These are phyloP conservation scores for Salix exigua DNA, from an alignment of 345 rosid species.

Conservation along the genomic window DNA sequence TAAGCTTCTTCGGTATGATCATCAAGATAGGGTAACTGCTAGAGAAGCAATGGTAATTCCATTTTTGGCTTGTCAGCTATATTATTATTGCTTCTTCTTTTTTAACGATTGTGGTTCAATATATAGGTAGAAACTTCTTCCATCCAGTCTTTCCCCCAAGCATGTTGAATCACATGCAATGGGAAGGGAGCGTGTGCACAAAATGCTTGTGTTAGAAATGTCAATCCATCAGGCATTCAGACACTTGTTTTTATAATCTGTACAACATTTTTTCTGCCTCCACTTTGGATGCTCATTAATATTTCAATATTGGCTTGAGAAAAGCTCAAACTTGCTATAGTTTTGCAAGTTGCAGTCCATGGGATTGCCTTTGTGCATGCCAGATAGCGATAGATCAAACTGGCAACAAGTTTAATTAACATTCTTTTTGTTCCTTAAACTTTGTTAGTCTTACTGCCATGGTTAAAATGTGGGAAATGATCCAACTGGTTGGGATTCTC, in stretches of 20 bases:
- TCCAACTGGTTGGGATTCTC: neutral
- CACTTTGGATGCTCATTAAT: neutral
- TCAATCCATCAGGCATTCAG: neutral
- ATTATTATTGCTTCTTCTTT: neutral
- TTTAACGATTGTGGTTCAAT: neutral
- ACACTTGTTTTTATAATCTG: neutral
- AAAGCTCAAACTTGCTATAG: neutral
- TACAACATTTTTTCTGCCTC: neutral
- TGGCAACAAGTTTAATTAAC: neutral
- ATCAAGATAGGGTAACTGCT: constrained; percentile 90
- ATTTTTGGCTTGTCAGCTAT: neutral
- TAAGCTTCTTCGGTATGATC: constrained; percentile 83
- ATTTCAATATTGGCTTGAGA: neutral
- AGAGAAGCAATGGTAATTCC: constrained; percentile 82
- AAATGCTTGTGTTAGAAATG: neutral
- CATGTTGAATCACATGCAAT: neutral
- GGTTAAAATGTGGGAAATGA: neutral
- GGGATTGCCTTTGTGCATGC: neutral
- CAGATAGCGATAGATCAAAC: too few species aligned
- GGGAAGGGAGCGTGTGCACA: neutral
- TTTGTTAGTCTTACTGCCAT: neutral
- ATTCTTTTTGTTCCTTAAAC: neutral
- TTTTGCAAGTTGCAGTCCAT: neutral
- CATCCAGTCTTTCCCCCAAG: neutral
- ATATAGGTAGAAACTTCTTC: neutral